These are phyloP conservation scores for Thuidium tamariscinum DNA, from an alignment of 225 moss, liverwort and hornwort species.

Conservation along the genomic window DNA sequence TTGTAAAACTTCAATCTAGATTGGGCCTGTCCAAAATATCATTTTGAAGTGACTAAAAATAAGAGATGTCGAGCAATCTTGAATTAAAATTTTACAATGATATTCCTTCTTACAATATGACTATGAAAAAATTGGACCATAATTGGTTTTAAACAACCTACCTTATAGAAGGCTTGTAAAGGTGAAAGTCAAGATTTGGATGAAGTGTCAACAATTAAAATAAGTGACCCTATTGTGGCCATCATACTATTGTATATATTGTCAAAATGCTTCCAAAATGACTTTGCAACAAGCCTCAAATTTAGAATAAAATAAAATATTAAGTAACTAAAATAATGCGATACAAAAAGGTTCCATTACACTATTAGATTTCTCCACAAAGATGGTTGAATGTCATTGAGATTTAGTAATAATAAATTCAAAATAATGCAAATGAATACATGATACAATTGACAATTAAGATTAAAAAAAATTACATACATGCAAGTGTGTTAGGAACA, in stretches of 20 bases:
- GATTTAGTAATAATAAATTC: neutral
- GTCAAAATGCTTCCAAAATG: neutral
- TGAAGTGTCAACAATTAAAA: neutral
- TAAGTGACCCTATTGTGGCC: neutral
- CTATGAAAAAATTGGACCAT: too few relatives aligned
- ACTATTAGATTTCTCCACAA: rapidly evolving
- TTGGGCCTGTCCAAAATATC: rapidly evolving
- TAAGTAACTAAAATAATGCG: neutral
- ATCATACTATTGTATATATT: neutral
- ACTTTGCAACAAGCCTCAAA: neutral
- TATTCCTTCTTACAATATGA: neutral
- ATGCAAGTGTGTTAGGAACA: neutral
- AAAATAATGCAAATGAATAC: neutral
- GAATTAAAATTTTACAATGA: neutral
- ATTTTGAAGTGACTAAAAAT: neutral
- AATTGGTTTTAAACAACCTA: neutral
- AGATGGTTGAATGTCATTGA: neutral
- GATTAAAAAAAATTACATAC: neutral
- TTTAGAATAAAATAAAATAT: neutral
- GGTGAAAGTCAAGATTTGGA: neutral
- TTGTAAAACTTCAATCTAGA: neutral
- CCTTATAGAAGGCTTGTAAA: neutral
- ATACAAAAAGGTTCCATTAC: neutral
- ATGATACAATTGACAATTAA: neutral
- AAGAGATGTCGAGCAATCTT: too few relatives aligned